Conservation (phyloP, 345 rosid genomes). For the Melaleuca alternifolia region DNA sequence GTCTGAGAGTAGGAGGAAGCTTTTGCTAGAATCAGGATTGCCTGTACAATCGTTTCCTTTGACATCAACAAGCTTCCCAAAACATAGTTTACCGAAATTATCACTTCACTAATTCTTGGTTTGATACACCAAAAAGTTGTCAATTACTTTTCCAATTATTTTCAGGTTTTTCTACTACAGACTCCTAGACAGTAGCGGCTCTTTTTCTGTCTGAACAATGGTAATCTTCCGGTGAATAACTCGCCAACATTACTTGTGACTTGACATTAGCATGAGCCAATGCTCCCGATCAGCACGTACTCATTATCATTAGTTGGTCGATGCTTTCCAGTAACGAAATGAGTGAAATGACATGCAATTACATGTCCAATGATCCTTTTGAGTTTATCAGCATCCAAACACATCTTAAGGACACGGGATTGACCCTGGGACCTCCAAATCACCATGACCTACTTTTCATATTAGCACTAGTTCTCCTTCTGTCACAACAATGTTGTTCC, state of each 20-base stretch:
- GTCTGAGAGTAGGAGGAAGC: not conserved
- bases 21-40: not conserved
- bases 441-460: not conserved
- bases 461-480: not conserved
- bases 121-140: not conserved
- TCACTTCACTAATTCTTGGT: not conserved
- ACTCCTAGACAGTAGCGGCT: not conserved
- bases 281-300: not conserved
- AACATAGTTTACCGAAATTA: not conserved
- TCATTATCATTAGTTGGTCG: not conserved
- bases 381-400: not conserved
- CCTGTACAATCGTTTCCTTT: not conserved
- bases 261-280: not conserved
- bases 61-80: not conserved
- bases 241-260: not conserved
- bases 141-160: not conserved
- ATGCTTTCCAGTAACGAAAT: not conserved
- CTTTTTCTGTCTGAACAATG: not conserved
- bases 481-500: not conserved
- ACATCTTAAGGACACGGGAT: not conserved
- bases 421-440: not conserved
- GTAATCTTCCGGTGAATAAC: not conserved
- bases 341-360: not conserved
- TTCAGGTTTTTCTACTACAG: rapidly evolving
- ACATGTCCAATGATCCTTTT: not conserved